Percentiles rank a stretch among this genome's conserved stretches.
These are phyloP conservation scores for Arachnomyces sp. DNA, from an alignment of 2,329 filamentous ascomycete genomes.

Conservation along the genomic window DNA sequence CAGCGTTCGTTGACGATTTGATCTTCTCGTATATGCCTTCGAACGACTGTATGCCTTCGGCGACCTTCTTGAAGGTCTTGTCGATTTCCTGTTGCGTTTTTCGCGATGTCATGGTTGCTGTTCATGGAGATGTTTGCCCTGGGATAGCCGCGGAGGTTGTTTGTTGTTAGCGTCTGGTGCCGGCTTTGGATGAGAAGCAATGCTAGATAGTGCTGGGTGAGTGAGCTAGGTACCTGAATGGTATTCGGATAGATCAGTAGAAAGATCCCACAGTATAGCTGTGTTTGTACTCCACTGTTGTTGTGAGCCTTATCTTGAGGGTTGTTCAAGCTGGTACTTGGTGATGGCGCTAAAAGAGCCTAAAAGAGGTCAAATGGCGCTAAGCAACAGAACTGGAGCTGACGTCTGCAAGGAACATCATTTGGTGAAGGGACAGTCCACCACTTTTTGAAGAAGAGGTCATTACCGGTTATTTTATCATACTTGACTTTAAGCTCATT, in stretches of 20 bases:
- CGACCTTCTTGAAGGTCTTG: slow-evolving; percentile 98
- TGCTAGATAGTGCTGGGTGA: neutral
- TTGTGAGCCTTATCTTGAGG: too few species aligned
- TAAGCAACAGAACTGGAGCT: neutral
- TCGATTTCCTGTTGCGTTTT: slow-evolving; percentile 98
- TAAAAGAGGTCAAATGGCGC: slow-evolving; percentile 1
- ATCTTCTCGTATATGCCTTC: slow-evolving; percentile 98
- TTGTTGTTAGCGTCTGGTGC: slow-evolving; percentile 3
- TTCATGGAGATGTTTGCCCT: slow-evolving; percentile 12
- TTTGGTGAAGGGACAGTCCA: too few species aligned
- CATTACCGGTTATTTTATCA: too few species aligned
- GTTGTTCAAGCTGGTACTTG: too few species aligned
- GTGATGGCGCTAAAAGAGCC: neutral
- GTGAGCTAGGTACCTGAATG: slow-evolving; percentile 3
- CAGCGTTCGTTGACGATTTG: slow-evolving; percentile 78
- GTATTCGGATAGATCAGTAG: too few species aligned
- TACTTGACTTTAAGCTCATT: too few species aligned
- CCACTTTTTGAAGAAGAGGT: too few species aligned
- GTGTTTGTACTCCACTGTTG: too few species aligned
- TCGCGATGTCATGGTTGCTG: slow-evolving; percentile 70
- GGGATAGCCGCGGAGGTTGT: slow-evolving; percentile 10
- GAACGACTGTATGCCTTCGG: slow-evolving; percentile 85
- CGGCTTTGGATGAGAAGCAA: too few species aligned
- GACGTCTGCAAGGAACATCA: too few species aligned
- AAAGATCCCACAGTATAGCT: too few species aligned